Conservation (phyloP, 352 stramenopile species). For the Phytophthora vignae region DNA sequence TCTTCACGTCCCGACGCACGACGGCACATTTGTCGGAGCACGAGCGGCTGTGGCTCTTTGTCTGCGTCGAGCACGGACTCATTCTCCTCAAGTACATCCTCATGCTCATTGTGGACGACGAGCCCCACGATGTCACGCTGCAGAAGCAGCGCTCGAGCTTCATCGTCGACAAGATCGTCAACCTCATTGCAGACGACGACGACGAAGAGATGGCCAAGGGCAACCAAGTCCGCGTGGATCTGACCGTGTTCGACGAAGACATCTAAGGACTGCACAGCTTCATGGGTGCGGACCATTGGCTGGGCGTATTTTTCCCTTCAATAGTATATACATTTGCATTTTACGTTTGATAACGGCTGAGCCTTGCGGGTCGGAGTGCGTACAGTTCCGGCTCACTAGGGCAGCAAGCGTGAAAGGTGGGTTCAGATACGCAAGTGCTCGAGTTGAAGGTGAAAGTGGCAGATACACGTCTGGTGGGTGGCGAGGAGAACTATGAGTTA, state of each 20-base stretch:
- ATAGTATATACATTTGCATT: constrained; percentile 24
- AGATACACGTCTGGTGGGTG: too few relatives aligned
- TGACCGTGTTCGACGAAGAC: constrained; percentile 84
- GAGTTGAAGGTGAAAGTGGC: too few relatives aligned
- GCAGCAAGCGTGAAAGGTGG: too few relatives aligned
- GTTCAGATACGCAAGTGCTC: too few relatives aligned
- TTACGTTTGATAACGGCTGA: too few relatives aligned
- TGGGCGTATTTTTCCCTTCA: not conserved
- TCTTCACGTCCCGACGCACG: constrained; percentile 86
- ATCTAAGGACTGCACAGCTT: constrained; percentile 31
- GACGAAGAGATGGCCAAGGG: constrained; percentile 69
- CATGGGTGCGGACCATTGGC: not conserved
- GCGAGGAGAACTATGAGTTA: too few relatives aligned
- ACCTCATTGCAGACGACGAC: constrained; percentile 79
- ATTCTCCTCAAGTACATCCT: constrained; percentile 79
- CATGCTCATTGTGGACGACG: constrained; percentile 73
- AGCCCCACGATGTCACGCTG: constrained; percentile 67
- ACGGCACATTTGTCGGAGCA: constrained; percentile 55
- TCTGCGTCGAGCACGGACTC: constrained; percentile 70
- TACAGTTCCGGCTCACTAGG: too few relatives aligned
- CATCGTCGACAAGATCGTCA: constrained; percentile 78
- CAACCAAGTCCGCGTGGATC: constrained; percentile 82
- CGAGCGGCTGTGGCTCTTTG: constrained; percentile 67
- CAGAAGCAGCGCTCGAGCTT: constrained; percentile 80
- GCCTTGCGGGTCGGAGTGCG: too few relatives aligned